These are phyloP conservation scores for Xerocomus spinulosus DNA, from an alignment of 768 basidiomycete species.

Conservation along the genomic window DNA sequence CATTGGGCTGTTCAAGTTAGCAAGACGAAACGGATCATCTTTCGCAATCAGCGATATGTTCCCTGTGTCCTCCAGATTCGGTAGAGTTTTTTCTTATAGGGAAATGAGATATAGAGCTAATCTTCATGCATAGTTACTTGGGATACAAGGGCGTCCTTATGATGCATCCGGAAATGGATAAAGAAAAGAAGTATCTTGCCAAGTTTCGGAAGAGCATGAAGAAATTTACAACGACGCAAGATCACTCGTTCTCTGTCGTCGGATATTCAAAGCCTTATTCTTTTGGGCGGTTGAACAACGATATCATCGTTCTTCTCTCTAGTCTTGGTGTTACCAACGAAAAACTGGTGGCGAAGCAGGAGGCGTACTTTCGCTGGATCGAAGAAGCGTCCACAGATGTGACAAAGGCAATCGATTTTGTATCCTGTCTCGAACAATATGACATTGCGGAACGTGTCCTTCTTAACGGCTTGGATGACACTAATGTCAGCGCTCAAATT, in stretches of 20 bases:
- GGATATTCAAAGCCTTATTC: conserved; percentile 59
- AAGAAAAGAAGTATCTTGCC: conserved; percentile 40
- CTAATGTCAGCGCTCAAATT: conserved; percentile 38
- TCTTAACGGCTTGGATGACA: conserved; percentile 50
- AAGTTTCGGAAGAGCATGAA: conserved; percentile 68
- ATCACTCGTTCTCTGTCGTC: conserved; percentile 64
- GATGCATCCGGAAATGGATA: conserved; percentile 58
- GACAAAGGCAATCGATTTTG: conserved; percentile 51
- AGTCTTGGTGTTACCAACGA: conserved; percentile 58
- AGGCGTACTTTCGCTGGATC: conserved; percentile 58
- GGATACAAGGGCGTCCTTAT: conserved; percentile 71
- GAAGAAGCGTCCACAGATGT: conserved; percentile 43
- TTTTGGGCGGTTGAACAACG: conserved; percentile 66
- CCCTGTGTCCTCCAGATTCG: conserved; percentile 62
- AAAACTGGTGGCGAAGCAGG: conserved; percentile 50
- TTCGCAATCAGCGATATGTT: conserved; percentile 52
- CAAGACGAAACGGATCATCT: conserved; percentile 50
- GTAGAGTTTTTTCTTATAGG: conserved; percentile 25
- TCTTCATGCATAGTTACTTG: conserved; percentile 42
- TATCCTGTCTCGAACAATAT: conserved; percentile 47
- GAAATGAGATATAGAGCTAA: neutral
- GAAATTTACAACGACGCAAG: conserved; percentile 54
- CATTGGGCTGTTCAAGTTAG: conserved; percentile 49
- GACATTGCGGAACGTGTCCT: conserved; percentile 48
- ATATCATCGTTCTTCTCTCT: conserved; percentile 61